A percentile compares a stretch with the other conserved stretches of the same genome.
phyloP scores from a whole-genome alignment of 1,284 basidiomycete genomes.

The Naganishia sp. region DNA sequence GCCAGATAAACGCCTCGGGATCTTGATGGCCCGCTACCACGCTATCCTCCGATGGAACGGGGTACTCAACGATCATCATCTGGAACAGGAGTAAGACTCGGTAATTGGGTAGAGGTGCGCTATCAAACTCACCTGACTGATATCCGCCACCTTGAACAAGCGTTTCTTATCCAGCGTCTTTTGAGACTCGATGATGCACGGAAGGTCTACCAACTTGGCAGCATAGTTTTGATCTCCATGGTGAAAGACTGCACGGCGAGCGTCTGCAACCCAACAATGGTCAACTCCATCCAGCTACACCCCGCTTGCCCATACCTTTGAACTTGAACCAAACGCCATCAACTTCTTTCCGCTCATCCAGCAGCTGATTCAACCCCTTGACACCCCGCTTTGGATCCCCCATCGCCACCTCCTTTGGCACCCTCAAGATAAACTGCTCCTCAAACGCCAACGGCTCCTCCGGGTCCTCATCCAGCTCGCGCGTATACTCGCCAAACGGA shows the following conservation, averaged over 20 bases:
- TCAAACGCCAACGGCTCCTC: constrained; percentile 86
- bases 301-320: constrained; percentile 65
- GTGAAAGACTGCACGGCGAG: constrained; percentile 86
- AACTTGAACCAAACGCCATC: constrained; percentile 98
- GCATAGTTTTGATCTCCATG: constrained; percentile 78
- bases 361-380: constrained; percentile 75
- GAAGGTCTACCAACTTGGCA: constrained; percentile 94
- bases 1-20: constrained; percentile 96
- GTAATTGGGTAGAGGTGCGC: not conserved
- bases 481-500: constrained; percentile 83
- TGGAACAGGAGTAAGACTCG: constrained; percentile 43
- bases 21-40: constrained; percentile 65
- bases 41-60: constrained; percentile 69
- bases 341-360: constrained; percentile 68
- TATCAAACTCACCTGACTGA: constrained; percentile 72
- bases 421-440: constrained; percentile 92
- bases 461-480: constrained; percentile 93
- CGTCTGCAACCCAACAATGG: constrained; percentile 62
- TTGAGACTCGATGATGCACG: constrained; percentile 91
- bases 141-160: constrained; percentile 98
- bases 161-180: constrained; percentile 95
- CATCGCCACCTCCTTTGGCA: constrained; percentile 68
- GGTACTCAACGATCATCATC: constrained; percentile 85
- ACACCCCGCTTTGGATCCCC: constrained; percentile 37
- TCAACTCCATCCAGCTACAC: not conserved